These are phyloP conservation scores for Batkoa obscura DNA, from an alignment of 371 early-diverging fungal species.

Conservation along the genomic window DNA sequence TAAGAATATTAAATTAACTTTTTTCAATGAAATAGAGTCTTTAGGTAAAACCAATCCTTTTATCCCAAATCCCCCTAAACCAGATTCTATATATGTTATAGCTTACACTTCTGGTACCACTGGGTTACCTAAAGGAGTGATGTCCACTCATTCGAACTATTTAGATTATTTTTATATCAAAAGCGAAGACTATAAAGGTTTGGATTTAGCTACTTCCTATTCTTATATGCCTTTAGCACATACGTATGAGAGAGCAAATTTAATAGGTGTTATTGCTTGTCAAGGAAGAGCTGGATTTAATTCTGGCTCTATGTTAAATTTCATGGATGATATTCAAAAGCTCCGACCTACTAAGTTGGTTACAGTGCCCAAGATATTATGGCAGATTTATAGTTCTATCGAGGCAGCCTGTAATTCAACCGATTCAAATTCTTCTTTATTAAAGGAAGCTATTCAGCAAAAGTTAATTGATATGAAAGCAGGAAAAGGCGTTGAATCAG, in stretches of 20 bases:
- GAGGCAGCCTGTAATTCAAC: constrained; percentile 42
- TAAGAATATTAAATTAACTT: constrained; percentile 23
- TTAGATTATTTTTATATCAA: not conserved
- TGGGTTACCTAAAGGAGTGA: constrained; percentile 49
- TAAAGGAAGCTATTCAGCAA: constrained; percentile 33
- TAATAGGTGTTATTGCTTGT: constrained; percentile 20
- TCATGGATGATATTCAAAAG: constrained; percentile 63
- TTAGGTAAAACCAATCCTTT: constrained; percentile 17
- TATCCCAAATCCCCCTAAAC: constrained; percentile 17
- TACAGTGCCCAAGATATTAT: constrained; percentile 78
- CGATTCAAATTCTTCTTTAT: constrained; percentile 33
- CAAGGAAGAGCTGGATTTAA: constrained; percentile 60
- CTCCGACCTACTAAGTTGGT: constrained; percentile 66
- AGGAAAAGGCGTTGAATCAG: constrained; percentile 36
- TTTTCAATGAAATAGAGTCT: constrained; percentile 41
- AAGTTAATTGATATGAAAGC: constrained; percentile 37
- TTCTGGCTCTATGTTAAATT: constrained; percentile 49
- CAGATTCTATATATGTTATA: constrained; percentile 58
- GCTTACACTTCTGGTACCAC: constrained; percentile 92
- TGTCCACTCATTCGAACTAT: constrained; percentile 28
- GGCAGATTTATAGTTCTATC: constrained; percentile 71
- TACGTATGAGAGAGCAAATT: constrained; percentile 59
- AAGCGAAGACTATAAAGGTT: constrained; percentile 10
- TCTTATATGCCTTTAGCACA: constrained; percentile 31
- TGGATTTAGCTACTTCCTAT: constrained; percentile 47